These are phyloP conservation scores for Centaurea solstitialis DNA, from an alignment of 129 eudicot genomes.

Conservation along the genomic window DNA sequence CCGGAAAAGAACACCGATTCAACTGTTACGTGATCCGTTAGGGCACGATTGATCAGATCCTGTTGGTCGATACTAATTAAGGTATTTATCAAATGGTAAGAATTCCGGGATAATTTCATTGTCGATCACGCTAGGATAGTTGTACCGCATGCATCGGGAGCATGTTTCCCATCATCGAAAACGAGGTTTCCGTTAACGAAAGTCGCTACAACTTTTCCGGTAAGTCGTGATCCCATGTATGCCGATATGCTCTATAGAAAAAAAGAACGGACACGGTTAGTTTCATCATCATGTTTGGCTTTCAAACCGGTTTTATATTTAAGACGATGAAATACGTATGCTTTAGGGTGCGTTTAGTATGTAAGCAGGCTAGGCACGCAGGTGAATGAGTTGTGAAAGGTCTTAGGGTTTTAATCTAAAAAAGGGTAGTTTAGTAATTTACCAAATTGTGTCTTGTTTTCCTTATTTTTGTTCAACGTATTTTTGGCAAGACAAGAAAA, in stretches of 20 bases:
- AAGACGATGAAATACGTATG: neutral
- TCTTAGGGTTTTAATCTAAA: neutral
- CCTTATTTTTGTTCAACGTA: neutral
- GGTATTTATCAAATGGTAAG: neutral
- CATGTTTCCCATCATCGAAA: conserved; percentile 66
- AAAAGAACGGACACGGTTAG: neutral
- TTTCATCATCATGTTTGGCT: neutral
- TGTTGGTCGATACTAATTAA: neutral
- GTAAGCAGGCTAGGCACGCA: neutral
- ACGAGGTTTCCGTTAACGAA: conserved; percentile 83
- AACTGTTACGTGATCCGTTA: neutral
- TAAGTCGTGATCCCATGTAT: conserved; percentile 80
- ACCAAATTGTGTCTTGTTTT: neutral
- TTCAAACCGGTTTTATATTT: neutral
- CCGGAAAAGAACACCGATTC: neutral
- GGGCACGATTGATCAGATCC: neutral
- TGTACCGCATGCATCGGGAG: conserved; percentile 76
- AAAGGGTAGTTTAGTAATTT: neutral
- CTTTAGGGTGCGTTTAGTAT: neutral
- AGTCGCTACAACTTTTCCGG: conserved; percentile 84
- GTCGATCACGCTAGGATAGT: conserved; percentile 60
- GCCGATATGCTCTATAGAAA: conserved; percentile 75
- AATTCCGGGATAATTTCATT: neutral
- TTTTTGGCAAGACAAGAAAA: neutral
- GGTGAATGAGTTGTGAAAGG: neutral